Evolutionary conservation across 345 rosid genomes (phyloP).

Genomic region (Corchorus olitorius): DNA sequence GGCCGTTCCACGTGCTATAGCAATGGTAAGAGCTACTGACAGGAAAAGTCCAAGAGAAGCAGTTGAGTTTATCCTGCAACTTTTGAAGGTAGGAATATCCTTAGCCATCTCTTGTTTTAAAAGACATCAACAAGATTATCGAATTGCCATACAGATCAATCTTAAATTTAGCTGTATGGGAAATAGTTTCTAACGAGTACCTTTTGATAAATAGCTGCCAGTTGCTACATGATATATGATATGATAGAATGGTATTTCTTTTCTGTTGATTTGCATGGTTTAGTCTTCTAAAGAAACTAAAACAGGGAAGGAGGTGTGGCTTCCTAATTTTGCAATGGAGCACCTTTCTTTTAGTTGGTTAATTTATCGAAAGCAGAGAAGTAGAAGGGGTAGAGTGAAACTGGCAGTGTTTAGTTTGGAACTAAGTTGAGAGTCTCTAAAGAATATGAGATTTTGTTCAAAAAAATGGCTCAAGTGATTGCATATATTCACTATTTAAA

Average conservation of each 20-base stretch:
- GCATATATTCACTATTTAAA: not conserved
- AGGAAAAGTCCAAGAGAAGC: slow-evolving; percentile 97
- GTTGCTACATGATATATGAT: not conserved
- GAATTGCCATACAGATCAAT: not conserved
- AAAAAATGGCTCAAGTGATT: not conserved
- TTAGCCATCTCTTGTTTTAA: slow-evolving; percentile 6
- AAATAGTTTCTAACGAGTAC: not conserved
- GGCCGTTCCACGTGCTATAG: slow-evolving; percentile 95
- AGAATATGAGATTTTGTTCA: not conserved
- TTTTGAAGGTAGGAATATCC: slow-evolving; percentile 66
- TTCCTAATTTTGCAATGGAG: not conserved
- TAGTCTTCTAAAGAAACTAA: not conserved
- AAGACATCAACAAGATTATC: not conserved
- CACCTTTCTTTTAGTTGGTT: not conserved
- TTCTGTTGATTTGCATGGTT: slow-evolving; percentile 2
- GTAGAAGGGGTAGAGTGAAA: not conserved
- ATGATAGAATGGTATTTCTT: not conserved
- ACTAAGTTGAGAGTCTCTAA: not conserved
- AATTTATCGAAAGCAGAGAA: not conserved
- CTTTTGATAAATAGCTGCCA: not conserved
- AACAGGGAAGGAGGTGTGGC: not conserved
- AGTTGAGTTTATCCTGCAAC: slow-evolving; percentile 92
- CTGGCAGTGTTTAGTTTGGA: not conserved
- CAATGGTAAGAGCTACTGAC: slow-evolving; percentile 80
- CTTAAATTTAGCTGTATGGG: not conserved